These are phyloP conservation scores for Rhizophagus sp. DNA, from an alignment of 192 early-diverging fungal species.

Conservation along the genomic window DNA sequence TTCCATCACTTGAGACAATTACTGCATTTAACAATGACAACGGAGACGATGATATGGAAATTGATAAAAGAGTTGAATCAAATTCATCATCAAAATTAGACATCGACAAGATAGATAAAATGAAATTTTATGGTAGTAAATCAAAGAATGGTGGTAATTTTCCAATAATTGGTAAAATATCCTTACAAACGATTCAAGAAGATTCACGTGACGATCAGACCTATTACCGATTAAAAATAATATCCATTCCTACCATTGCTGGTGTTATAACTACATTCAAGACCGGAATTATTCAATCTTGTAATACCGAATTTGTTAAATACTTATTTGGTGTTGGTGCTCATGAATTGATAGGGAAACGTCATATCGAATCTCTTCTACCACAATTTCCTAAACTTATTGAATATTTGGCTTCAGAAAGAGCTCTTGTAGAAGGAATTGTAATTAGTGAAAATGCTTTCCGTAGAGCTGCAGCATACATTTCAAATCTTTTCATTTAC, in stretches of 20 bases:
- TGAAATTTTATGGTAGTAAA: conserved; percentile 58
- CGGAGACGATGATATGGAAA: background rate
- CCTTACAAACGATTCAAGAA: conserved; percentile 34
- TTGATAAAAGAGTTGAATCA: conserved; percentile 28
- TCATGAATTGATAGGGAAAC: conserved; percentile 48
- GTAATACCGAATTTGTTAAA: conserved; percentile 60
- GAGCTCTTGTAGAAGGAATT: conserved; percentile 38
- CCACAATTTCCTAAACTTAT: conserved; percentile 58
- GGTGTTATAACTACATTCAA: conserved; percentile 57
- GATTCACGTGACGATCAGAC: conserved; percentile 24
- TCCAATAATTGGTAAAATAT: conserved; percentile 55
- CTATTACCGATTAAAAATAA: conserved; percentile 49
- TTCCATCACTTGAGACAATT: conserved; percentile 36
- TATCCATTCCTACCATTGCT: conserved; percentile 63
- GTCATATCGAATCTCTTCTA: conserved; percentile 54
- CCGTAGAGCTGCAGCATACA: conserved; percentile 36
- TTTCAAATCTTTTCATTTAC: background rate
- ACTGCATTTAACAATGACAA: background rate
- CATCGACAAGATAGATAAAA: conserved; percentile 50
- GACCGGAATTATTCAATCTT: conserved; percentile 55
- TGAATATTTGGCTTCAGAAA: conserved; percentile 41
- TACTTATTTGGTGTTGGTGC: conserved; percentile 62
- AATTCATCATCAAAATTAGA: conserved; percentile 40
- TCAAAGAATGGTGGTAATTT: conserved; percentile 55
- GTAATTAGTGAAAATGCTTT: conserved; percentile 43